These are phyloP conservation scores for Neotropicomus parvogracilis DNA, from an alignment of 1,284 basidiomycete genomes.

Conservation along the genomic window DNA sequence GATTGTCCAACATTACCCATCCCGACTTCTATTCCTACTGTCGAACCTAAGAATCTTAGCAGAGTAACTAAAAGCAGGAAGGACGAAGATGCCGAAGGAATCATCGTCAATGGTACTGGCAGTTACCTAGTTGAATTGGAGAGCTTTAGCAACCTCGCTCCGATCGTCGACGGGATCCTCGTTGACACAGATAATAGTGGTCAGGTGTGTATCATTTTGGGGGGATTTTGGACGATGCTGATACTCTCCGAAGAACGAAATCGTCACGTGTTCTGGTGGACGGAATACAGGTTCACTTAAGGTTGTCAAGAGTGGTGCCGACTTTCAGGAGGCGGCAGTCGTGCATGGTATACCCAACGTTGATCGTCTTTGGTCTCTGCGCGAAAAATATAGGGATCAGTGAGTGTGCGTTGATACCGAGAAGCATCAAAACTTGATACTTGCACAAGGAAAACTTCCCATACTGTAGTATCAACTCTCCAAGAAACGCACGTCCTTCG, in stretches of 20 bases:
- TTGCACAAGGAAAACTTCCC: constrained; percentile 43
- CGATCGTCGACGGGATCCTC: constrained; percentile 80
- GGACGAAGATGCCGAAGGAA: constrained; percentile 37
- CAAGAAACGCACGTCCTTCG: constrained; percentile 51
- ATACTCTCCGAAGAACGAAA: constrained; percentile 53
- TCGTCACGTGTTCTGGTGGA: constrained; percentile 89
- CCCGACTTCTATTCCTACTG: constrained; percentile 42
- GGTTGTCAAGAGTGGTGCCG: constrained; percentile 82
- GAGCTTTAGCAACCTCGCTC: constrained; percentile 78
- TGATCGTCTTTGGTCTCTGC: constrained; percentile 63
- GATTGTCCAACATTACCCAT: constrained; percentile 50
- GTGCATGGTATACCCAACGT: constrained; percentile 61
- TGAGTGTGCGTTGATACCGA: constrained; percentile 35
- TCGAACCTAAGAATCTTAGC: constrained; percentile 33
- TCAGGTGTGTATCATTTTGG: constrained; percentile 48
- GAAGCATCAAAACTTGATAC: not conserved
- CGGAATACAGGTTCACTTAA: constrained; percentile 79
- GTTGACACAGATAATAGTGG: constrained; percentile 75
- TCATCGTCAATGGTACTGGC: constrained; percentile 48
- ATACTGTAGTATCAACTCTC: constrained; percentile 58
- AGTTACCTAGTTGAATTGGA: constrained; percentile 59
- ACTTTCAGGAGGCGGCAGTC: constrained; percentile 65
- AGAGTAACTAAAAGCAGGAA: constrained; percentile 32
- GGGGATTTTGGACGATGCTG: not conserved
- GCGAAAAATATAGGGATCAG: constrained; percentile 47